Evolutionary conservation across 2,329 filamentous ascomycete genomes (phyloP), one percentile per base, ranked within the genome.

Genomic region (Chalaropsis ovoidea): DNA sequence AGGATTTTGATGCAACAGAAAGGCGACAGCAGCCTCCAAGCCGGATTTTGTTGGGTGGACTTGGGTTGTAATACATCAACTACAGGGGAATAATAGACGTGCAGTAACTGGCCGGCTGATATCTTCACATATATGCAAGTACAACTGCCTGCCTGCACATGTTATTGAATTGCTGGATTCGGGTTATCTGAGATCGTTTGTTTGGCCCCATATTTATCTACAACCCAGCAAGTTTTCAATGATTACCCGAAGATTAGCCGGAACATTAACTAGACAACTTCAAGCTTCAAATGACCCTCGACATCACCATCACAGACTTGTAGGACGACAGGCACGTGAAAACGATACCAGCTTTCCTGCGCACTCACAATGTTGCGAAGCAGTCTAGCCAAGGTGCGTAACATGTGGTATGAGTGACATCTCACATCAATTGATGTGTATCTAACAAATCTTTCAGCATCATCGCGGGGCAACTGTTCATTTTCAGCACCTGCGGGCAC

Each of bases 381-480:
- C 49, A 62, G 65, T 31, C 24, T 67, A 41, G 61, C 60, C 27
- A 65, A 67, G 60, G 66, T 67, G 62, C 22, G 63, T 60, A 24
- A 35, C 2, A n/a, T 35, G 39, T 13, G 22, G 27, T 31, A 62
- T 2, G 15, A 31, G n/a, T 49, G 17, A 19, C 8, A 8, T 49
- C 6, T 1, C 24, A 35, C 8, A 3, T n/a, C 17, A 52, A 19
- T 49, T 35, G 10, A 27, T 62, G n/a, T 19, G 19, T 22, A 2
- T 11, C 47, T 61, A 31, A 47, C 47, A 64, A 62, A 31, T 2
- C n/a, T 45, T 66, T 24, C 52, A 67, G 66, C 63, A 65, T 61
- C 66, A 67, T 54, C 66, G 54, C 52, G 66, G 66, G 52, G 66
- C 61, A 63, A 56, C 63, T 62, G 49, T 63, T 22, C 61, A 63